phyloP scores from a whole-genome alignment of 768 basidiomycete genomes.

The Lactarius evosmus region DNA sequence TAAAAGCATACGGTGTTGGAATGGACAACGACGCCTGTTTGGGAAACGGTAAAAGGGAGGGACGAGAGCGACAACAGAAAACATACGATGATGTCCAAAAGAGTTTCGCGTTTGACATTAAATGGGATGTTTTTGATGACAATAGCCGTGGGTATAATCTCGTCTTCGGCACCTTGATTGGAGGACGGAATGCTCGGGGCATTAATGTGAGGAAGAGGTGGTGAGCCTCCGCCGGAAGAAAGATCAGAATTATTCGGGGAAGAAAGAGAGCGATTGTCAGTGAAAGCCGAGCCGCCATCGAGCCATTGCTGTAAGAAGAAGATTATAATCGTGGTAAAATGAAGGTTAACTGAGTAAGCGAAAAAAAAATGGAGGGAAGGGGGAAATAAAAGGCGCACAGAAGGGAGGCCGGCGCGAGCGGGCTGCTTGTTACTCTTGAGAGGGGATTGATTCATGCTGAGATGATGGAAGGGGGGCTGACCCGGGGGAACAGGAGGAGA shows the following conservation, averaged over 20 bases:
- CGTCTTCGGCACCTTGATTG: constrained; percentile 64
- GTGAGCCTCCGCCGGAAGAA: constrained; percentile 83
- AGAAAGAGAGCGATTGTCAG: constrained; percentile 79
- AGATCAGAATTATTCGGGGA: constrained; percentile 87
- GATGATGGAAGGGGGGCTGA: constrained; percentile 47
- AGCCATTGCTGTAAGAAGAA: constrained; percentile 71
- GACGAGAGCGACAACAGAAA: constrained; percentile 14
- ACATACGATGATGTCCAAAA: constrained; percentile 94
- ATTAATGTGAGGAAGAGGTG: constrained; percentile 48
- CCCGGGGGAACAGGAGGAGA: constrained; percentile 52
- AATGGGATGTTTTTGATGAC: constrained; percentile 99
- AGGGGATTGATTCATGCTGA: constrained; percentile 63
- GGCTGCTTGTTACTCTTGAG: constrained; percentile 79
- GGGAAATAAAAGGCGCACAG: constrained; percentile 45
- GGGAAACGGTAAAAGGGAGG: constrained; percentile 11
- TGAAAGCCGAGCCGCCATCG: constrained; percentile 48
- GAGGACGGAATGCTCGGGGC: constrained; percentile 50
- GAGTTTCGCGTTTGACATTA: constrained; percentile 93
- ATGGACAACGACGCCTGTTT: constrained; percentile 82
- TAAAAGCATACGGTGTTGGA: constrained; percentile 98
- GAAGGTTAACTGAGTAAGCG: constrained; percentile 26
- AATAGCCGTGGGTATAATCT: constrained; percentile 97
- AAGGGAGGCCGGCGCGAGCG: constrained; percentile 65
- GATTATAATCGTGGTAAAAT: constrained; percentile 9
- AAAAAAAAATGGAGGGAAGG: constrained; percentile 19